Base-by-base conservation (phyloP, 2,329 filamentous ascomycete species). In the Chaetomiaceae sp. region DNA sequence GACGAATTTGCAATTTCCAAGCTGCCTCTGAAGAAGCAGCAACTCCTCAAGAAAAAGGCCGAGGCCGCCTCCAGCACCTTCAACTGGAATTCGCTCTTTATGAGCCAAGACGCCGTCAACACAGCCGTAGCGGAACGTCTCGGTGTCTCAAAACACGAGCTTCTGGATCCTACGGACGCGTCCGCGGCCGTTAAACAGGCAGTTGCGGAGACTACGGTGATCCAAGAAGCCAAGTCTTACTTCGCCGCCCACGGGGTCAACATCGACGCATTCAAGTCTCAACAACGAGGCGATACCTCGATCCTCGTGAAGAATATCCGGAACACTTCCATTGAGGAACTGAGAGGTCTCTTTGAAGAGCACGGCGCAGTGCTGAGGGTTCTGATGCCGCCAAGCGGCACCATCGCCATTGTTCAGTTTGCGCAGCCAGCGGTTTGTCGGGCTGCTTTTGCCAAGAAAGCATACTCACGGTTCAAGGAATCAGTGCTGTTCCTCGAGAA, bases 41-140 rank as follows among this genome's bases (percentile, higher is more conserved):
- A 89, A 61, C 81, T 95, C 62, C 87, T 97, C 59, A 89, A 87
- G 66, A 87, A 87, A 63, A 95, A 88, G 70, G 79, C 85, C 44
- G 86, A 92, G 62, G 88, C 91, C 19, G 78, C 87, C 8, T 85
- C 84, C 25, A 82, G 79, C 43, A 83, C 81, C 1, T 97, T 97
- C 72, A 96, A 92, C 66, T 99, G 93, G 93, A 99, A 99, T 73
- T 92, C 91, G n/a, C 75, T 99, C n/a, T 99, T 93, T 69, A 95
- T 99, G 87, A 96, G 87, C 69, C 87, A 89, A 71, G 91, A 99
- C 73, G 89, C 93, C 44, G 90, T 99, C 46, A 91, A 96, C 70
- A 83, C 88, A 43, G 95, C 91, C 5, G 82, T 96, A 55, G 89
- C 93, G 42, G 82, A 85, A 64, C 86, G 91, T 48, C 77, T 99